These are phyloP conservation scores for Fabrea salina DNA, from an alignment of 169 alveolate genomes.

Conservation along the genomic window DNA sequence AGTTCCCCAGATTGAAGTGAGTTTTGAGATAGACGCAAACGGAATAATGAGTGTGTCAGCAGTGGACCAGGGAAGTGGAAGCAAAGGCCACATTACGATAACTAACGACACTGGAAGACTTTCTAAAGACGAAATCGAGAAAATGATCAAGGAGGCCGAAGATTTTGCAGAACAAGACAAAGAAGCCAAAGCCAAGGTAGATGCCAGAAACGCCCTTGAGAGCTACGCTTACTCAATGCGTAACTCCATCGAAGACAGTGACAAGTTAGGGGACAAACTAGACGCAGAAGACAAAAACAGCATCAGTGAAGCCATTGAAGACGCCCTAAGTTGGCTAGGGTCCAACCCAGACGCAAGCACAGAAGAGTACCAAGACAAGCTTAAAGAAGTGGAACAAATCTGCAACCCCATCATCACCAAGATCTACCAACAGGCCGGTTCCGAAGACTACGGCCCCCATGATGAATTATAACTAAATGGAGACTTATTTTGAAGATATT, in stretches of 20 bases:
- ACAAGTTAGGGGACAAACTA: constrained; percentile 88
- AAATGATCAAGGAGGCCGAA: constrained; percentile 95
- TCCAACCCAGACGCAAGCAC: constrained; percentile 90
- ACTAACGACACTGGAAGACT: constrained; percentile 95
- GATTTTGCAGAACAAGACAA: constrained; percentile 93
- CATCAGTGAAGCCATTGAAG: constrained; percentile 86
- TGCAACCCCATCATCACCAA: constrained; percentile 94
- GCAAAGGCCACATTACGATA: constrained; percentile 90
- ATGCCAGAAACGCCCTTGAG: constrained; percentile 92
- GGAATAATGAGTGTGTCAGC: constrained; percentile 94
- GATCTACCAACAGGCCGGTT: constrained; percentile 89
- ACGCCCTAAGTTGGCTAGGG: constrained; percentile 90
- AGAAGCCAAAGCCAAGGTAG: constrained; percentile 86
- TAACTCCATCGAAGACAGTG: constrained; percentile 89
- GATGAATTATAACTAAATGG: constrained; percentile 46
- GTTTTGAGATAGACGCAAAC: constrained; percentile 96
- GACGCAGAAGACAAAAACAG: constrained; percentile 90
- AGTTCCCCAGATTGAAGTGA: constrained; percentile 93
- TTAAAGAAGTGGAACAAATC: constrained; percentile 89
- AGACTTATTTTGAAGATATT: not conserved
- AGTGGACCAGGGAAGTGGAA: constrained; percentile 94
- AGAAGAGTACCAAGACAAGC: constrained; percentile 89
- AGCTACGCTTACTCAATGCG: constrained; percentile 90
- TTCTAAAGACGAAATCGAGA: constrained; percentile 92
- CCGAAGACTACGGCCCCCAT: constrained; percentile 78